These are phyloP conservation scores for Tolypocladium paradoxum DNA, from an alignment of 2,329 filamentous ascomycete genomes.

Conservation along the genomic window DNA sequence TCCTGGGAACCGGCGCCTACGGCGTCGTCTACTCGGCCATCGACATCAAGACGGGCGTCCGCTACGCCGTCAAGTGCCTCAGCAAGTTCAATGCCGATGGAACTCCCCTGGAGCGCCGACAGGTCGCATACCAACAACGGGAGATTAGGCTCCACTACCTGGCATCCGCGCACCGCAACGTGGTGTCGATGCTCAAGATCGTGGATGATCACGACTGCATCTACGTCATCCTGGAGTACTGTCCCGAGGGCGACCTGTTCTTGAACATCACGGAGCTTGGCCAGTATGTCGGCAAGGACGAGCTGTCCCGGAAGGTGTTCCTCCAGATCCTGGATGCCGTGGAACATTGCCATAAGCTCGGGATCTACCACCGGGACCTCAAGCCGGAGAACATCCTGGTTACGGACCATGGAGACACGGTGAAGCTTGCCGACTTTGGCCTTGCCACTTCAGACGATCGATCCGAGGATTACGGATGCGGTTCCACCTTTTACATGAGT, in stretches of 20 bases:
- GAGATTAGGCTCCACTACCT: constrained; percentile 88
- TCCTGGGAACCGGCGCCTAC: constrained; percentile 90
- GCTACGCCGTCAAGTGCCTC: constrained; percentile 93
- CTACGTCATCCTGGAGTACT: constrained; percentile 94
- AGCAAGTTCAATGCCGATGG: constrained; percentile 75
- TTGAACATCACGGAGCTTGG: constrained; percentile 93
- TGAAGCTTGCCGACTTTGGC: constrained; percentile 96
- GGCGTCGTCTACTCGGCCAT: constrained; percentile 88
- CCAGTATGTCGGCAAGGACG: constrained; percentile 87
- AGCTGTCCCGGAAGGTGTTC: constrained; percentile 76
- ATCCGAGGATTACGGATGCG: constrained; percentile 93
- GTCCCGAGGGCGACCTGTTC: constrained; percentile 92
- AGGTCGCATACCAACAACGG: constrained; percentile 80
- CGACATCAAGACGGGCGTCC: constrained; percentile 69
- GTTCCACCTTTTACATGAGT: constrained; percentile 99
- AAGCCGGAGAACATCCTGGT: constrained; percentile 98
- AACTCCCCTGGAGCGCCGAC: constrained; percentile 66
- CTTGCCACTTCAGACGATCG: constrained; percentile 75
- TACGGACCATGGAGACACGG: constrained; percentile 74
- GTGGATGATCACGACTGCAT: constrained; percentile 87
- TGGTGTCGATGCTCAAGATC: constrained; percentile 89
- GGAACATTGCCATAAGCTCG: constrained; percentile 82
- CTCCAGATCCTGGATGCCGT: constrained; percentile 95
- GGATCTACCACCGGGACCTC: constrained; percentile 93
- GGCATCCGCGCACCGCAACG: constrained; percentile 82